Conservation (phyloP, 345 rosid genomes). For the Viola odorata region DNA sequence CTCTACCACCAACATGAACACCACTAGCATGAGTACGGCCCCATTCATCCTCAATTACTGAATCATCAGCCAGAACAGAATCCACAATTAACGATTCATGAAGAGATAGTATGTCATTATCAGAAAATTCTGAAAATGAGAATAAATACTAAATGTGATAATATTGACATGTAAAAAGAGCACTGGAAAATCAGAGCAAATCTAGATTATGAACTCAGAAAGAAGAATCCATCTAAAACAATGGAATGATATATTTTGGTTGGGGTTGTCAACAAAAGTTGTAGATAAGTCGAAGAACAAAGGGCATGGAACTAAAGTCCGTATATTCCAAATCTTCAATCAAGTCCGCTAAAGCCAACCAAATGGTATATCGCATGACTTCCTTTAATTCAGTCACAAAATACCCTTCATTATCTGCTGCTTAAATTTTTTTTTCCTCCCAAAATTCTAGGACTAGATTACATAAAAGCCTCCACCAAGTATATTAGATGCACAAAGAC, state of each 20-base stretch:
- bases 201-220: background rate
- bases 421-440: background rate
- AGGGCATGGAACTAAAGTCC: too few species aligned
- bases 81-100: conserved; percentile 39
- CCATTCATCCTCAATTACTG: conserved; percentile 86
- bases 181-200: background rate
- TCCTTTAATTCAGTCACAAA: too few species aligned
- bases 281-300: too few species aligned
- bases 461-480: conserved; percentile 1
- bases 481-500: conserved; percentile 6
- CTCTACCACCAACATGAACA: conserved; percentile 91
- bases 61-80: conserved; percentile 40
- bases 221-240: background rate
- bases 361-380: too few species aligned
- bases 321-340: too few species aligned
- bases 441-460: background rate
- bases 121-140: conserved; percentile 27
- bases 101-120: conserved; percentile 23
- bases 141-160: conserved; percentile 6
- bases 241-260: too few species aligned
- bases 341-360: too few species aligned
- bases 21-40: conserved; percentile 98
- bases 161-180: background rate
- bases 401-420: background rate
- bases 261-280: too few species aligned